Evolutionary conservation across 2,329 filamentous ascomycete species (phyloP).

Genomic region (Albophoma yamanashiensis): DNA sequence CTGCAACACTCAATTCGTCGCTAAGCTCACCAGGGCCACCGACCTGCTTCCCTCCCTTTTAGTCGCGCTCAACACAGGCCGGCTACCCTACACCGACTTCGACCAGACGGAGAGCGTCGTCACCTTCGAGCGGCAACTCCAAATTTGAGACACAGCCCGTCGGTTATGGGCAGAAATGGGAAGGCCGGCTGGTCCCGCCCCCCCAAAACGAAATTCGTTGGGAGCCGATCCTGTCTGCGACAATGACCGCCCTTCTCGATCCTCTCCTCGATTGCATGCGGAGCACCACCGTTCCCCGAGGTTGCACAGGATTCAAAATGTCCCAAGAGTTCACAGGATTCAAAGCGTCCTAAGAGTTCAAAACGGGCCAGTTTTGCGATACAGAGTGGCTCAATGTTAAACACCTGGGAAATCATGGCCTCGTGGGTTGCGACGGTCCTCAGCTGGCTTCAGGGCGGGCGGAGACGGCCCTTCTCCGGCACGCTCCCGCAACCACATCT

Average conservation of each 20-base stretch:
- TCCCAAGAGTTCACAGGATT: no score
- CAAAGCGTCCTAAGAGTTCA: not conserved
- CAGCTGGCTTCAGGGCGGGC: not conserved
- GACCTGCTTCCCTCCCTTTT: not conserved
- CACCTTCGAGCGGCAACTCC: not conserved
- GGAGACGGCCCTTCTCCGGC: not conserved
- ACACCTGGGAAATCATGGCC: not conserved
- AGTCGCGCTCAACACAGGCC: not conserved
- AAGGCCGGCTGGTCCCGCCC: not conserved
- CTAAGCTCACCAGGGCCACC: not conserved
- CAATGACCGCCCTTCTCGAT: not conserved
- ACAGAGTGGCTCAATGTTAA: not conserved
- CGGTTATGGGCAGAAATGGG: not conserved
- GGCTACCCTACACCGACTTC: not conserved
- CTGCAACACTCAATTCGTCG: not conserved
- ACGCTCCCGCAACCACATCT: not conserved
- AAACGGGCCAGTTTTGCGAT: not conserved
- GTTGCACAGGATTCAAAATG: not conserved
- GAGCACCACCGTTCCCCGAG: no score
- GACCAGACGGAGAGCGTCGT: not conserved
- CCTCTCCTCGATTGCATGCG: not conserved
- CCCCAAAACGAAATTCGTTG: not conserved
- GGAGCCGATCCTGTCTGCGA: not conserved
- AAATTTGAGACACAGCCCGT: not conserved
- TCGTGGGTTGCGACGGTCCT: not conserved